A percentile compares a stretch with the other conserved stretches of the same genome.
phyloP scores from a whole-genome alignment of 2,329 filamentous ascomycete genomes.

The Colletotrichum costaricense region DNA sequence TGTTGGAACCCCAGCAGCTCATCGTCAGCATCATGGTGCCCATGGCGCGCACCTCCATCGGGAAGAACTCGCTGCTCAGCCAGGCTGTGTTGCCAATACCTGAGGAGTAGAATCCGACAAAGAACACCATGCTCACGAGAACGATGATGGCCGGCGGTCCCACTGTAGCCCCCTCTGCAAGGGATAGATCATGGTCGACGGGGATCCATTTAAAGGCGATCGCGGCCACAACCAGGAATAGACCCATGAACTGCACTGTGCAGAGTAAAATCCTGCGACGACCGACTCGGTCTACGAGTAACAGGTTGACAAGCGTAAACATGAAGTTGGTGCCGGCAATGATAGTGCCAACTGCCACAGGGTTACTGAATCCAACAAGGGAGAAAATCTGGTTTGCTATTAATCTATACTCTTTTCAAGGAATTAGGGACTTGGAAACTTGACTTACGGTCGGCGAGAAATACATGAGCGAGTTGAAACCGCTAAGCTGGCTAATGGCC shows the following conservation, averaged over 20 bases:
- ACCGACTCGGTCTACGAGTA: conserved; percentile 57
- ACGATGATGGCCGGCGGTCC: conserved; percentile 47
- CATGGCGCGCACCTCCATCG: conserved; percentile 58
- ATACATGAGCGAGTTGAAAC: conserved; percentile 64
- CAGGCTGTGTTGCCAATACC: conserved; percentile 60
- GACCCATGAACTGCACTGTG: conserved; percentile 57
- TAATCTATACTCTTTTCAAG: too few species aligned
- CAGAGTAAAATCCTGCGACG: conserved; percentile 56
- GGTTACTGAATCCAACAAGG: conserved; percentile 61
- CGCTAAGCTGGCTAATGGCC: conserved; percentile 62
- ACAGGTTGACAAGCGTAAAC: conserved; percentile 60
- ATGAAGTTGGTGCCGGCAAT: conserved; percentile 60
- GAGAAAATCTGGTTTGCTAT: too few species aligned
- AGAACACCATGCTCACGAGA: conserved; percentile 55
- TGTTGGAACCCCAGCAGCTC: conserved; percentile 58
- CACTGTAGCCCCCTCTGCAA: conserved; percentile 47
- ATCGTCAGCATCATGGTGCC: conserved; percentile 61
- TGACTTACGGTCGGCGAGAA: conserved; percentile 53
- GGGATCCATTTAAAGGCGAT: conserved; percentile 59
- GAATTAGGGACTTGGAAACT: too few species aligned
- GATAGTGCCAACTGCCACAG: conserved; percentile 57
- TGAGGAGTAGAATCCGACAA: conserved; percentile 55
- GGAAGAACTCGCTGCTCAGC: conserved; percentile 59
- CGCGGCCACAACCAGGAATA: conserved; percentile 53
- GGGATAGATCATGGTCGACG: conserved; percentile 52